Evolutionary conservation across 768 basidiomycete species (phyloP), one percentile per base, ranked within the genome.

Genomic region (Boletus pseudopeckii): DNA sequence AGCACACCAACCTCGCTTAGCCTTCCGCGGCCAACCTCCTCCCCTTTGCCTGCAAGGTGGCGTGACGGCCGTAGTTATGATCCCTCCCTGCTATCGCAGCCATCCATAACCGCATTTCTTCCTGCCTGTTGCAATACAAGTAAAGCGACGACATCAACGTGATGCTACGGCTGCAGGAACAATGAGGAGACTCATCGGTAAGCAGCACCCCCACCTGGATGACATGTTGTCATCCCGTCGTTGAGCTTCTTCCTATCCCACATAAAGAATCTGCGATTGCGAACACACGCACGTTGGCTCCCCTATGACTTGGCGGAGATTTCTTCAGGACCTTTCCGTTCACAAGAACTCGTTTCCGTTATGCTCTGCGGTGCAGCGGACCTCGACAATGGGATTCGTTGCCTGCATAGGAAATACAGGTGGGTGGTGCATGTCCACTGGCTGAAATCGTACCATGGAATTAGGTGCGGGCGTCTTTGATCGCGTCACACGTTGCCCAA

Each of bases 31-130:
- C 45, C 44, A 57, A 39, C 56, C 8, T 54, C 66, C 58, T 58
- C 54, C 66, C 56, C 50, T 61, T 37, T 63, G 51, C 65, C 63
- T 66, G 65, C 66, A 61, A 54, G 65, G 58, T 64, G 61, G 67
- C 61, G 55, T 56, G 59, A 41, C 48, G 47, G 43, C 47, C 37
- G 53, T 53, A 41, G 48, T 41, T 53, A 26, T 61, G 64, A 60
- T 66, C 42, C 52, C 56, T 63, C 46, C 57, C 52, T 53, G 58
- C 37, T 47, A 50, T 66, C 48, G 64, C 66, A 66, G 58, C 34
- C 52, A 45, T 48, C 57, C 43, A 56, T 34, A 49, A 59, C 66
- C 65, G 44, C 61, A 53, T 47, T 59, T 53, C 44, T 40, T 55
- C 66, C 66, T 63, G 64, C 55, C 52, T 48, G 61, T 44, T 58